Evolutionary conservation across 1,284 basidiomycete species (phyloP).

Genomic region (Cryptococcus amylolentus): DNA sequence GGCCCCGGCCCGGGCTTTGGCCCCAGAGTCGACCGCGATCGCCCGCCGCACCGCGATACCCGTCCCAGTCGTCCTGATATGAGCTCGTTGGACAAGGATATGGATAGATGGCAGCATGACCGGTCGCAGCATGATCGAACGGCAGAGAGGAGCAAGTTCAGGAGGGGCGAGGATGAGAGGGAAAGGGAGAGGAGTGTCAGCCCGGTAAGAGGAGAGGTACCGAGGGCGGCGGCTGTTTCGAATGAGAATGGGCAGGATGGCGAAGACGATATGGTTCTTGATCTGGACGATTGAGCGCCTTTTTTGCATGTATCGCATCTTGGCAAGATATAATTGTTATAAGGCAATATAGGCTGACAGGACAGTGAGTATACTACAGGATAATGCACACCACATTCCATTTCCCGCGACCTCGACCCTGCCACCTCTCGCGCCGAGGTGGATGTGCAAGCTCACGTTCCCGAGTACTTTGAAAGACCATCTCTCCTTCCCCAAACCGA

Average conservation of each 20-base stretch:
- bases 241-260: constrained; percentile 5
- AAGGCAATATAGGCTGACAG: too few species aligned
- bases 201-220: constrained; percentile 6
- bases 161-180: constrained; percentile 9
- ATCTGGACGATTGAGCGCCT: constrained; percentile 23
- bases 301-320: neutral
- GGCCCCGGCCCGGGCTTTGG: too few species aligned
- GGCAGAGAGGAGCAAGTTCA: constrained; percentile 1
- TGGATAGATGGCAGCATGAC: constrained; percentile 33
- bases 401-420: too few species aligned
- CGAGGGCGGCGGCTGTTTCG: constrained; percentile 7
- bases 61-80: neutral
- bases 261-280: constrained; percentile 46
- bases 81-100: constrained; percentile 23
- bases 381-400: too few species aligned
- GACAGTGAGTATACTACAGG: too few species aligned
- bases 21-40: neutral
- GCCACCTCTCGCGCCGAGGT: too few species aligned
- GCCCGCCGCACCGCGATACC: neutral
- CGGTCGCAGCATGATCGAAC: constrained; percentile 12
- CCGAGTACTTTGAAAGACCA: too few species aligned
- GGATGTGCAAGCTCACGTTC: too few species aligned
- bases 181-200: constrained; percentile 12
- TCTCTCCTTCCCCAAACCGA: too few species aligned
- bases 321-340: neutral